These are phyloP conservation scores for Alternaria dauci DNA, from an alignment of 2,329 filamentous ascomycete species.

Conservation along the genomic window DNA sequence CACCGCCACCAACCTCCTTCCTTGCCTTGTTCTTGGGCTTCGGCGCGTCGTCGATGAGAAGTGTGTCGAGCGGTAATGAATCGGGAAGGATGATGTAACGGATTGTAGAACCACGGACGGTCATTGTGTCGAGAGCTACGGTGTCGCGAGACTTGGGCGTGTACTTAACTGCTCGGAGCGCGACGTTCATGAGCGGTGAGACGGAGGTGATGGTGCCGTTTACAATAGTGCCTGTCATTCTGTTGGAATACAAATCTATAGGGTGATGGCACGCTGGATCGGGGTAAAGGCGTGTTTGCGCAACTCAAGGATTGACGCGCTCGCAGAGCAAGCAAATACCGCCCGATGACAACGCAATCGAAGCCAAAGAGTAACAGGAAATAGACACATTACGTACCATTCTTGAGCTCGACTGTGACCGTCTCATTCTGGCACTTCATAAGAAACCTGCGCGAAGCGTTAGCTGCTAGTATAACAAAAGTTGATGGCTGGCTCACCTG, in stretches of 20 bases:
- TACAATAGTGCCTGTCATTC: slow-evolving; percentile 79
- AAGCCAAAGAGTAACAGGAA: neutral
- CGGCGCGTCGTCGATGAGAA: slow-evolving; percentile 93
- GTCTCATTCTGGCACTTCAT: slow-evolving; percentile 99
- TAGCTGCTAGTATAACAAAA: slow-evolving; percentile 22
- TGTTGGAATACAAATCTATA: slow-evolving; percentile 7
- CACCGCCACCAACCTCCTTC: slow-evolving; percentile 74
- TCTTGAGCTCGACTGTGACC: slow-evolving; percentile 97
- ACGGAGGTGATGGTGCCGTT: slow-evolving; percentile 97
- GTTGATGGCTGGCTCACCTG: slow-evolving; percentile 30
- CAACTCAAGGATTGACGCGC: slow-evolving; percentile 2
- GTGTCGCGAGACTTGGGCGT: slow-evolving; percentile 87
- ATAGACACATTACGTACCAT: slow-evolving; percentile 67
- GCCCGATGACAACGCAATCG: neutral
- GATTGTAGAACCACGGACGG: slow-evolving; percentile 94
- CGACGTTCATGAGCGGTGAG: slow-evolving; percentile 98
- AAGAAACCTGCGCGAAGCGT: slow-evolving; percentile 73
- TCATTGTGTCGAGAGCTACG: slow-evolving; percentile 91
- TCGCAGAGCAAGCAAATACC: neutral
- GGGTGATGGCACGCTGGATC: neutral
- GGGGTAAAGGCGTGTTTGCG: slow-evolving; percentile 5
- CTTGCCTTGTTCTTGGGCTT: slow-evolving; percentile 99
- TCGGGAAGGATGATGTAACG: slow-evolving; percentile 97
- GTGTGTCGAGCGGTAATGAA: slow-evolving; percentile 90
- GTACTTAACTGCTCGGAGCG: slow-evolving; percentile 96